Percentiles rank a stretch among this genome's conserved stretches.
Conservation (phyloP, 2,329 filamentous ascomycete genomes). For the Fusarium armeniacum region DNA sequence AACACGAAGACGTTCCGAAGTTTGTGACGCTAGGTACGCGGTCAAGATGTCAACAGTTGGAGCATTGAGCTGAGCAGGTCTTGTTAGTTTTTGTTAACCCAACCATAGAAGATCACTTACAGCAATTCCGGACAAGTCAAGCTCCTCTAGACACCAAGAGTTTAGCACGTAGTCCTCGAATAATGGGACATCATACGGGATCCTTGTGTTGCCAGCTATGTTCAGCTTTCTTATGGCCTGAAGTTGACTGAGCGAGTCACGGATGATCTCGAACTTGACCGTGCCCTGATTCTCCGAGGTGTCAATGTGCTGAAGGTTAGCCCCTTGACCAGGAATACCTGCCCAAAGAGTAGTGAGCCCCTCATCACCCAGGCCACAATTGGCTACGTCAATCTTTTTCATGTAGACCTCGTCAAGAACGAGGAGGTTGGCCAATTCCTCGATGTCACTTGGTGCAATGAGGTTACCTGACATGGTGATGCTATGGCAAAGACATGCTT, state of each 20-base stretch:
- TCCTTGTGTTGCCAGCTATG: conserved; percentile 65
- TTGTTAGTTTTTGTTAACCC: conserved; percentile 26
- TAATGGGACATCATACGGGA: conserved; percentile 60
- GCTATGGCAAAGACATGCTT: conserved; percentile 64
- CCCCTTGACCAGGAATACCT: conserved; percentile 61
- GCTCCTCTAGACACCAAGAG: conserved; percentile 64
- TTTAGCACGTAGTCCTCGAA: conserved; percentile 61
- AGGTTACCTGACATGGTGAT: conserved; percentile 65
- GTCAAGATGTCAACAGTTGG: conserved; percentile 63
- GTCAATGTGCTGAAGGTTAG: conserved; percentile 63
- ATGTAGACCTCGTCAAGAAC: conserved; percentile 57
- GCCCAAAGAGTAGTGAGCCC: conserved; percentile 64
- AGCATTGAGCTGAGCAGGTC: conserved; percentile 58
- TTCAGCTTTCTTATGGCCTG: conserved; percentile 63
- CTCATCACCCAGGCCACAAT: conserved; percentile 65
- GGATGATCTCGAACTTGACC: conserved; percentile 63
- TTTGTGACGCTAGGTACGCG: conserved; percentile 59
- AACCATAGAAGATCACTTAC: conserved; percentile 52
- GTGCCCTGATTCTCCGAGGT: conserved; percentile 67
- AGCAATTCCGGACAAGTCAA: conserved; percentile 69
- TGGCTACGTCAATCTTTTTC: conserved; percentile 64
- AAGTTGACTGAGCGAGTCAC: conserved; percentile 61
- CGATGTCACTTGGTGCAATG: conserved; percentile 62
- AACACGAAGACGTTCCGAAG: conserved; percentile 59
- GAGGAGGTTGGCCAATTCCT: conserved; percentile 57